phyloP scores from a whole-genome alignment of 2,329 filamentous ascomycete genomes.

The Fusarium transvaalense region DNA sequence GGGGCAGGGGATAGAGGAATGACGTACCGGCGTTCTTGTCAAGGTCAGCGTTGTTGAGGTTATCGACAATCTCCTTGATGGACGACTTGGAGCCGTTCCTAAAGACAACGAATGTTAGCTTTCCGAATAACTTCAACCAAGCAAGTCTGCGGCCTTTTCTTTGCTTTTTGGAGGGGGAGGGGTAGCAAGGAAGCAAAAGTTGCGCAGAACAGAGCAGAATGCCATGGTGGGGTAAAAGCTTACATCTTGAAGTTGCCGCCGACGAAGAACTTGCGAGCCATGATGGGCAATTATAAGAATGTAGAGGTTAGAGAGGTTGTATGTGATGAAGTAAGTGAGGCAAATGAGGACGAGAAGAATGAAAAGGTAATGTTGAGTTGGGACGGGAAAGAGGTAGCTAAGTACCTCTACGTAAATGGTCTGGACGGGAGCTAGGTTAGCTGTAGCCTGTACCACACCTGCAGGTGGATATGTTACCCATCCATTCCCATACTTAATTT shows the following conservation, averaged over 20 bases:
- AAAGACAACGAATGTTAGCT: conserved; percentile 28
- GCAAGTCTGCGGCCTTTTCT: conserved; percentile 49
- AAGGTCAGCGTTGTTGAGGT: conserved; percentile 87
- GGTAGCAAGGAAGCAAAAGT: conserved; percentile 23
- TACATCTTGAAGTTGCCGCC: conserved; percentile 99
- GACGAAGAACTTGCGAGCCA: conserved; percentile 97
- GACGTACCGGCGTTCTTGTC: conserved; percentile 79
- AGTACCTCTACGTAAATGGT: conserved; percentile 32
- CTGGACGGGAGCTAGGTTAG: conserved; percentile 27
- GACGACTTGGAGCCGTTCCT: conserved; percentile 95
- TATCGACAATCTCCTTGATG: conserved; percentile 90
- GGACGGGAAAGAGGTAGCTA: conserved; percentile 28
- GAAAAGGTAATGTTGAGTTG: conserved; percentile 9
- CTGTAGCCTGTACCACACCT: conserved; percentile 19
- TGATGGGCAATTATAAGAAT: conserved; percentile 71
- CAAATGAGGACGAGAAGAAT: conserved; percentile 19
- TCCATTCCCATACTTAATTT: conserved; percentile 18
- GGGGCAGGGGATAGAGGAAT: conserved; percentile 18
- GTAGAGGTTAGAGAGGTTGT: no score
- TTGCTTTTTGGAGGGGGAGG: conserved; percentile 25
- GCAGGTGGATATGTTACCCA: conserved; percentile 26
- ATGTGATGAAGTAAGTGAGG: conserved; percentile 16
- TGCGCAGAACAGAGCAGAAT: conserved; percentile 26
- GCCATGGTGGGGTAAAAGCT: conserved; percentile 54
- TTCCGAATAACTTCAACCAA: conserved; percentile 13